Conservation (phyloP, 1,139 yeast species). For the Geotrichum reessii region DNA sequence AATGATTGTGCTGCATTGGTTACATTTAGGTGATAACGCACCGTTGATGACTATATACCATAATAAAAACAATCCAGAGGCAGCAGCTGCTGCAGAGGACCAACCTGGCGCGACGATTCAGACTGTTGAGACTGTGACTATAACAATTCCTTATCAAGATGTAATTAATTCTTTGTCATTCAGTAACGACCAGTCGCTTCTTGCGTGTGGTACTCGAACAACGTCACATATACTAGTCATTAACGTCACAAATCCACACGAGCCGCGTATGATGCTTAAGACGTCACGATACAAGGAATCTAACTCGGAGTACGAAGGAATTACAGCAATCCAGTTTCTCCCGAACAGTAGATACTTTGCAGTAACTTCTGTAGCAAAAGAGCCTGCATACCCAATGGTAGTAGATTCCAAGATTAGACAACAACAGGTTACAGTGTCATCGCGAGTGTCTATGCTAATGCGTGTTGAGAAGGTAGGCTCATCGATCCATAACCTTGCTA, state of each 20-base stretch:
- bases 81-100: not conserved
- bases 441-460: constrained; percentile 36
- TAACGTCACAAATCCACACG: constrained; percentile 53
- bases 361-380: constrained; percentile 54
- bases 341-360: constrained; percentile 52
- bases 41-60: constrained; percentile 11
- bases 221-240: constrained; percentile 77
- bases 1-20: constrained; percentile 60
- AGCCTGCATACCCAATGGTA: constrained; percentile 49
- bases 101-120: constrained; percentile 13
- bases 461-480: constrained; percentile 79
- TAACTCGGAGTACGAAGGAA: constrained; percentile 69
- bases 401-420: constrained; percentile 48
- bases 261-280: constrained; percentile 68
- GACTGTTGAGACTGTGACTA: constrained; percentile 53
- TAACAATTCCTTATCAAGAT: constrained; percentile 79
- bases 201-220: constrained; percentile 78
- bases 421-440: constrained; percentile 33
- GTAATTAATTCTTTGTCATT: constrained; percentile 71
- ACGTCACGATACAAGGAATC: constrained; percentile 56
- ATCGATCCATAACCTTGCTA: constrained; percentile 61
- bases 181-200: constrained; percentile 61
- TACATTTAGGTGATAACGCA: constrained; percentile 20
- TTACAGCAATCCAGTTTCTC: constrained; percentile 73
- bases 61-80: constrained; percentile 1